Evolutionary conservation across 805 yeast genomes (phyloP).

Genomic region (Ogataea zsoltii): DNA sequence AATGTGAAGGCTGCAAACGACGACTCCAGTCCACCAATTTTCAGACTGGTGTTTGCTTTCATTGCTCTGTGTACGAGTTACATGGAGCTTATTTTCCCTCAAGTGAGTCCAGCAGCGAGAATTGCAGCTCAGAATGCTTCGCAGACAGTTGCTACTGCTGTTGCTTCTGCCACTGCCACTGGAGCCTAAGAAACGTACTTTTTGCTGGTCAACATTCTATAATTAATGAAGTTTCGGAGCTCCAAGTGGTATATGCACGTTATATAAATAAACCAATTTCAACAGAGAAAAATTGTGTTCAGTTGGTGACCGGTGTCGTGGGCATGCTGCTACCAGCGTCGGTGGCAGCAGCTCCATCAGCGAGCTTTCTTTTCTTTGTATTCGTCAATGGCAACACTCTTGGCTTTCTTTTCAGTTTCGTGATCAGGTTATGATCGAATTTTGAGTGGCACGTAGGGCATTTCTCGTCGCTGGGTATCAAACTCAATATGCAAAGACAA

Average conservation of each 20-base stretch:
- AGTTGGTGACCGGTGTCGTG: slow-evolving; percentile 1
- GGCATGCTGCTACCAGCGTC: slow-evolving; percentile 1
- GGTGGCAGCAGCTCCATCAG: background rate
- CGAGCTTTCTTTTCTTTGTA: slow-evolving; percentile 25
- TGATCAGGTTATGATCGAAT: slow-evolving; percentile 66
- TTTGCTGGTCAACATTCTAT: slow-evolving; percentile 3
- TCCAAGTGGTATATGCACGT: background rate
- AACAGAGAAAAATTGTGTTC: background rate
- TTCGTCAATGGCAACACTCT: slow-evolving; percentile 33
- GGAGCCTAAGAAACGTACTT: background rate
- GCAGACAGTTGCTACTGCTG: slow-evolving; percentile 14
- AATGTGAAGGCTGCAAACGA: slow-evolving; percentile 30
- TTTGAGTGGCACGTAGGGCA: slow-evolving; percentile 88
- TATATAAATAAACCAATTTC: background rate
- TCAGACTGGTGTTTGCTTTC: slow-evolving; percentile 47
- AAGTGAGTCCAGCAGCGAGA: slow-evolving; percentile 35
- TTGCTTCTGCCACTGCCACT: slow-evolving; percentile 7
- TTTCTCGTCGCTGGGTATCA: slow-evolving; percentile 60
- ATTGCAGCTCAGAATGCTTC: slow-evolving; percentile 20
- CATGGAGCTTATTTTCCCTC: slow-evolving; percentile 52
- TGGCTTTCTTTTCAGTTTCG: slow-evolving; percentile 61
- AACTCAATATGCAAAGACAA: slow-evolving; percentile 78
- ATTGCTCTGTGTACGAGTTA: slow-evolving; percentile 51
- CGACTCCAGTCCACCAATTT: slow-evolving; percentile 45
- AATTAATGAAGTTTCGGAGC: background rate